Conservation (phyloP, 2,329 filamentous ascomycete species). For the Zymoseptoria ardabiliae region DNA sequence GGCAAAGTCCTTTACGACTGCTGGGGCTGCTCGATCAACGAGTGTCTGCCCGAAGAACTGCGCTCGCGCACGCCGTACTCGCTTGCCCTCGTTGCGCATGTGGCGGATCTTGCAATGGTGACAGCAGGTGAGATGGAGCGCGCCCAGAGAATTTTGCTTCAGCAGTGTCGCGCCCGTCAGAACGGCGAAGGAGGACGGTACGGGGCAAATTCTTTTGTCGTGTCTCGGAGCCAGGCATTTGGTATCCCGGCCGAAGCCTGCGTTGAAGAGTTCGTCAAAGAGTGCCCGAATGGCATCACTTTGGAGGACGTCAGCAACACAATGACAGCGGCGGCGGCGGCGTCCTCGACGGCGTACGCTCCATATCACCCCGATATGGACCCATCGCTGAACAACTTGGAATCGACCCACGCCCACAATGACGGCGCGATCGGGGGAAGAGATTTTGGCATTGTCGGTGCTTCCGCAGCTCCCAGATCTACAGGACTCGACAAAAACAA, state of each 20-base stretch:
- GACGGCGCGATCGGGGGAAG: neutral
- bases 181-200: neutral
- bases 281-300: neutral
- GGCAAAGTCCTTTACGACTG: neutral
- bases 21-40: conserved; percentile 1
- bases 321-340: neutral
- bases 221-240: neutral
- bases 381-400: neutral
- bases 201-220: neutral
- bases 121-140: neutral
- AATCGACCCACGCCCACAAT: neutral
- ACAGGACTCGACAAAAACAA: neutral
- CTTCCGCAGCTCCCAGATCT: neutral
- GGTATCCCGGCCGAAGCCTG: neutral
- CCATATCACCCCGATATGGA: neutral
- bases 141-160: neutral
- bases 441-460: neutral
- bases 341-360: neutral
- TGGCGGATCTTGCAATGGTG: neutral
- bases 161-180: neutral
- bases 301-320: neutral
- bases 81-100: neutral
- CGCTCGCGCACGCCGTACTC: conserved; percentile 7
- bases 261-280: neutral
- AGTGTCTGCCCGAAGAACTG: conserved; percentile 4